These are phyloP conservation scores for Tolypocladium nubicola DNA, from an alignment of 2,329 filamentous ascomycete genomes.

Conservation along the genomic window DNA sequence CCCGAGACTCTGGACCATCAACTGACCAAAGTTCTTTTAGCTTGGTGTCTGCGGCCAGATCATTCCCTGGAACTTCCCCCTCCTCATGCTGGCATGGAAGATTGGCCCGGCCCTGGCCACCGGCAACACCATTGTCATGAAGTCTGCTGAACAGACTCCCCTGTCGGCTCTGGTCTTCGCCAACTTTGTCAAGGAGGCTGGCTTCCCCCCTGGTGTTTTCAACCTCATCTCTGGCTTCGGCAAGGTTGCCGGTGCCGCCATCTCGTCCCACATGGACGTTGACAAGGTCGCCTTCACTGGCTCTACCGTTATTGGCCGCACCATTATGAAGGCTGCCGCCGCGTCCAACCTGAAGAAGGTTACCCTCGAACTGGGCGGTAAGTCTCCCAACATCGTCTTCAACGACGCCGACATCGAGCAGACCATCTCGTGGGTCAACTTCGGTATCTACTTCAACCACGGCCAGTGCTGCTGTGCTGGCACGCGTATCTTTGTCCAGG, in stretches of 20 bases:
- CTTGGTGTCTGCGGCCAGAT: constrained; percentile 77
- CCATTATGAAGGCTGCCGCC: constrained; percentile 73
- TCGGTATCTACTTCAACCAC: constrained; percentile 56
- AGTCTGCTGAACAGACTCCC: constrained; percentile 69
- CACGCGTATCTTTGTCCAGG: constrained; percentile 77
- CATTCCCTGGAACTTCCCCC: constrained; percentile 82
- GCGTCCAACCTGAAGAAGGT: constrained; percentile 74
- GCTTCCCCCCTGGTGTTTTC: constrained; percentile 67
- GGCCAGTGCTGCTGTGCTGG: constrained; percentile 63
- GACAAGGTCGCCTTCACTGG: constrained; percentile 81
- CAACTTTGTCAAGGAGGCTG: constrained; percentile 60
- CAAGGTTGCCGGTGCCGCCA: constrained; percentile 65
- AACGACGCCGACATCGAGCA: constrained; percentile 68
- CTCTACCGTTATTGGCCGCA: constrained; percentile 61
- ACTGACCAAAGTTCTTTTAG: constrained; percentile 6
- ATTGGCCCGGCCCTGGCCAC: constrained; percentile 62
- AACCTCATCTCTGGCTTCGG: constrained; percentile 73
- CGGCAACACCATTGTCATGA: constrained; percentile 63
- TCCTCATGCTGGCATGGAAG: constrained; percentile 79
- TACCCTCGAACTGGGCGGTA: constrained; percentile 69
- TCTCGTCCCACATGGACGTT: constrained; percentile 66
- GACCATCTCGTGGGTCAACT: constrained; percentile 70
- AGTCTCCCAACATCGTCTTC: constrained; percentile 74
- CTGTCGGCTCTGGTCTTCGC: constrained; percentile 57
- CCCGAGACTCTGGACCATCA: no score